Base-by-base conservation (phyloP, 2,329 filamentous ascomycete species). In the Ambrosiella xylebori region DNA sequence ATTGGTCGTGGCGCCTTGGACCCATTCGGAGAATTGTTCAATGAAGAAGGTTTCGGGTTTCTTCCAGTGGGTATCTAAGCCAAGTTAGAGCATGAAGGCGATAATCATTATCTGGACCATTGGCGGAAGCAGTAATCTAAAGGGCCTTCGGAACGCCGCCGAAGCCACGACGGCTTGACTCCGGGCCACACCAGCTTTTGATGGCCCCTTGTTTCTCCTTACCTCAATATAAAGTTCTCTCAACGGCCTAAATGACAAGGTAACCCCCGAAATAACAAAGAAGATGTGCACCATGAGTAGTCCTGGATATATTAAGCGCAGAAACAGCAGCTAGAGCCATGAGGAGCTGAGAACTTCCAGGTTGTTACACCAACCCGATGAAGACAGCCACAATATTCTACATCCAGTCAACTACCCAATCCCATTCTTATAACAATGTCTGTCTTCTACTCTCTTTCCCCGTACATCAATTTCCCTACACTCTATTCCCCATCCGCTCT, bases 221-320 rank as follows among this genome's bases (percentile, higher is more conserved):
- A 63, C 63, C n/a, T 68, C 66, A 57, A 63, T 67, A 49, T 72
- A 71, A 27, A 70, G 66, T 50, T 76, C 68, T 61, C 72, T 75
- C 12, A 79, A 63, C 1, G 76, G 74, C 47, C 72, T 71, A 59
- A 80, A 73, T 36, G 74, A 76, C 9, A 83, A 70, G 2, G 78
- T 80, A 66, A 81, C 82, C 19, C 79, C 79, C 0, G 77, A 79
- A 49, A 82, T 77, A 63, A 81, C 74, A 64, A 81, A 82, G 70
- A 83, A 83, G 62, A 81, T 67, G 66, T 74, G 77, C 41, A 81
- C 79, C 63, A 77, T 78, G 0, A 76, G 73, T 2, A 76, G 76
- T 0, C 77, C 78, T 54, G 75, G 74, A 64, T 75, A 80, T 59
- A 76, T 69, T 3, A 81, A 68, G 12, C 77, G 70, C 15, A 81